Evolutionary conservation across 345 rosid genomes (phyloP).

Genomic region (Lepidium sativum): DNA sequence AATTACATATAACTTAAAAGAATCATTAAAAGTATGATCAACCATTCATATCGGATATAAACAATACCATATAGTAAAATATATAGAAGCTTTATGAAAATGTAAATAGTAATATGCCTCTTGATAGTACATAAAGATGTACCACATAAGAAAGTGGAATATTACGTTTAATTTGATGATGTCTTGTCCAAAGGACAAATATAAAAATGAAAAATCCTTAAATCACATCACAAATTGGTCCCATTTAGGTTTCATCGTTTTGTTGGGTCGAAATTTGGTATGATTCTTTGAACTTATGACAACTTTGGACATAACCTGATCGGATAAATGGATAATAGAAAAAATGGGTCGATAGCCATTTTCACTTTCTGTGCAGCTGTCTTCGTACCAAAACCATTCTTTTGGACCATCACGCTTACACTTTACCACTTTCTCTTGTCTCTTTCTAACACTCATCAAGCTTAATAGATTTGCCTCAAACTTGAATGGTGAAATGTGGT

Average conservation of each 20-base stretch:
- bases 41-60: neutral
- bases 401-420: constrained; percentile 24
- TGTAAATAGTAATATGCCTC: neutral
- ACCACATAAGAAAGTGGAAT: neutral
- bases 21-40: neutral
- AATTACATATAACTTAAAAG: neutral
- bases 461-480: neutral
- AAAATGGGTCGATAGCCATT: constrained; percentile 3
- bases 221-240: neutral
- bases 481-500: neutral
- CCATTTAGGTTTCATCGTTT: neutral
- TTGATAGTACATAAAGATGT: neutral
- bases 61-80: neutral
- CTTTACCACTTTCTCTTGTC: constrained; percentile 3
- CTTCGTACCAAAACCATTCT: neutral
- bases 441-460: neutral
- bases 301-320: constrained; percentile 8
- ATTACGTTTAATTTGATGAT: constrained; percentile 3
- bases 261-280: constrained; percentile 17
- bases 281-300: constrained; percentile 8
- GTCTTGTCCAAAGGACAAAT: neutral
- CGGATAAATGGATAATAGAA: constrained; percentile 7
- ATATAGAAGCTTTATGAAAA: neutral
- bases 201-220: neutral
- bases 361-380: constrained; percentile 18